These are phyloP conservation scores for Haplographium delicatum DNA, from an alignment of 495 filamentous ascomycete genomes.

Conservation along the genomic window DNA sequence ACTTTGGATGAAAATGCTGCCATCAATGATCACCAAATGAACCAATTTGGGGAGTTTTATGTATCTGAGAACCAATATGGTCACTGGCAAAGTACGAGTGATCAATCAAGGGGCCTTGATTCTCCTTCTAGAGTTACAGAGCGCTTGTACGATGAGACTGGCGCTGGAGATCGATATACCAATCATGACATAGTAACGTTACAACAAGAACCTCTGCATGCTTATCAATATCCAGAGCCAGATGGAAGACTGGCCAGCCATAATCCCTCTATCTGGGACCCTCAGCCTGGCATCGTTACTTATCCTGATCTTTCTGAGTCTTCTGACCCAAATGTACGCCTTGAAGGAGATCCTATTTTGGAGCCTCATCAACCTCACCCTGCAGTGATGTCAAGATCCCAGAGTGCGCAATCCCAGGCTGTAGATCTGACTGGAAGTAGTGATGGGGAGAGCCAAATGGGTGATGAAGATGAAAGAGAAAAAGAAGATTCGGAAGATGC, in stretches of 20 bases:
- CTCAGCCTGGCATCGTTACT: neutral
- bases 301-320: constrained; percentile 15
- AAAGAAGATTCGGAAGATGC: neutral
- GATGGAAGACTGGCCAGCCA: neutral
- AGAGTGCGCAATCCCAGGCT: constrained; percentile 13
- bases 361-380: constrained; percentile 5
- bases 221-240: constrained; percentile 7
- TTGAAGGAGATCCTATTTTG: neutral
- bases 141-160: neutral
- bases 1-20: constrained; percentile 8
- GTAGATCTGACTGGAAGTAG: constrained; percentile 32
- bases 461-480: constrained; percentile 32
- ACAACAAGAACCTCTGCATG: neutral
- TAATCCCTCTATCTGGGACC: neutral
- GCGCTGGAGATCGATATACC: neutral
- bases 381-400: constrained; percentile 17
- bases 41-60: constrained; percentile 12
- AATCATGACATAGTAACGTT: neutral
- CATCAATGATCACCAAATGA: constrained; percentile 21
- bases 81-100: constrained; percentile 13
- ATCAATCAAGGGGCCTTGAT: neutral
- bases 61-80: constrained; percentile 16
- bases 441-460: constrained; percentile 29
- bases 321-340: constrained; percentile 11
- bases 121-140: no score